phyloP scores from a whole-genome alignment of 2,329 filamentous ascomycete species.

The Endocalyx cinctus region DNA sequence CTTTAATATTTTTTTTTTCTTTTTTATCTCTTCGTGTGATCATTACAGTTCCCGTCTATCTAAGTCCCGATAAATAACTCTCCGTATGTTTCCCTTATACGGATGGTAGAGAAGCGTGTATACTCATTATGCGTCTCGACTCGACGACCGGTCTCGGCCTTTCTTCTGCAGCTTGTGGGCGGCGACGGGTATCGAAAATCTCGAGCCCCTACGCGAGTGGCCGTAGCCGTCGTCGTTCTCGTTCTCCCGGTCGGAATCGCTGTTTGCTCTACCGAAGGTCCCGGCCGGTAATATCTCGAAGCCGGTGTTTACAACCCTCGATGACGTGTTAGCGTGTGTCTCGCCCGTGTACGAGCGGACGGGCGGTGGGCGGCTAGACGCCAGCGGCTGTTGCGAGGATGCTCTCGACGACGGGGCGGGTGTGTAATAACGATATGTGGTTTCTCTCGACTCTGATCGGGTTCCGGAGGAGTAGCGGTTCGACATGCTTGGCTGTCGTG shows the following conservation, averaged over 20 bases:
- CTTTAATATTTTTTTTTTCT: too few relatives aligned
- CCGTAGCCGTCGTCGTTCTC: slow-evolving; percentile 7
- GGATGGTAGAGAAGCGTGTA: too few relatives aligned
- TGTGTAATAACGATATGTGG: slow-evolving; percentile 3
- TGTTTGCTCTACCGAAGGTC: slow-evolving; percentile 19
- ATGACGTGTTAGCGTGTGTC: slow-evolving; percentile 17
- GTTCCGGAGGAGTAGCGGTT: slow-evolving; percentile 12
- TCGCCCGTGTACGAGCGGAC: slow-evolving; percentile 23
- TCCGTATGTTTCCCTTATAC: too few relatives aligned
- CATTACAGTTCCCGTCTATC: too few relatives aligned
- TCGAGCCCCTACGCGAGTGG: slow-evolving; percentile 1
- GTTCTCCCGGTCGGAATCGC: slow-evolving; percentile 16
- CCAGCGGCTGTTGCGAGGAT: slow-evolving; percentile 8
- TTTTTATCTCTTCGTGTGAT: too few relatives aligned
- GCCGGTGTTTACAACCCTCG: slow-evolving; percentile 23
- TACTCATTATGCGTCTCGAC: too few relatives aligned
- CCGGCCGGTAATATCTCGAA: slow-evolving; percentile 28
- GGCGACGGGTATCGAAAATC: slow-evolving; percentile 1
- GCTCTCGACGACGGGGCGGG: slow-evolving; percentile 2
- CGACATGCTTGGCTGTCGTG: too few relatives aligned
- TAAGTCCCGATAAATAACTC: too few relatives aligned
- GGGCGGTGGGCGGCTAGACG: slow-evolving; percentile 15
- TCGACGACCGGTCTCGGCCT: slow-evolving; percentile 12
- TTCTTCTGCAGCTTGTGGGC: slow-evolving; percentile 17
- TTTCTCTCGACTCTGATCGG: slow-evolving; percentile 11